These are phyloP conservation scores for Mycena rosella DNA, from an alignment of 768 basidiomycete genomes.

Conservation along the genomic window DNA sequence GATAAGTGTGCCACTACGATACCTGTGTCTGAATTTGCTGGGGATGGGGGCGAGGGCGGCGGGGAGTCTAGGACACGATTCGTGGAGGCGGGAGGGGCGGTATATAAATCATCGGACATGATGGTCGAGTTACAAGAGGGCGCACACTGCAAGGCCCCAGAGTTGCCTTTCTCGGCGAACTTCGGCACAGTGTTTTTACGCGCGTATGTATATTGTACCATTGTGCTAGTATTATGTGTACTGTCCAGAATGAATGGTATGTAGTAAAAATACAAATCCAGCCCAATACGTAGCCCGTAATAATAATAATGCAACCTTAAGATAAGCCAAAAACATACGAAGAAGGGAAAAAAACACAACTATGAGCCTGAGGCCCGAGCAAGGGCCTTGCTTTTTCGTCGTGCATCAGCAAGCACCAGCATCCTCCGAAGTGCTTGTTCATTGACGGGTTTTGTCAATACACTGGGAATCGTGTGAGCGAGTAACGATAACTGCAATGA, in stretches of 20 bases:
- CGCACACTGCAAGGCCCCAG: background rate
- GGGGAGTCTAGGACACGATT: constrained; percentile 42
- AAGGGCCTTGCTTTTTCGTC: constrained; percentile 52
- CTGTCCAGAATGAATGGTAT: background rate
- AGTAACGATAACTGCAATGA: constrained; percentile 9
- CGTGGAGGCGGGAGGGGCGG: constrained; percentile 3
- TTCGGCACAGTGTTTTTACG: too few species aligned
- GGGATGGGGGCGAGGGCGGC: constrained; percentile 60
- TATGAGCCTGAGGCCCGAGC: constrained; percentile 14
- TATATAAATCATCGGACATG: constrained; percentile 20
- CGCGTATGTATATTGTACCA: too few species aligned
- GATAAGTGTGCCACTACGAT: constrained; percentile 18
- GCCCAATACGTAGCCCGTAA: constrained; percentile 1
- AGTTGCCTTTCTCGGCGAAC: constrained; percentile 26
- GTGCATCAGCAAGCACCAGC: constrained; percentile 59
- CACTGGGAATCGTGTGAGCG: constrained; percentile 53
- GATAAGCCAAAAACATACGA: constrained; percentile 16
- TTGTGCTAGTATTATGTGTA: background rate
- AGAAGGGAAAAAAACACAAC: background rate
- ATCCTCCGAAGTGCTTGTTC: constrained; percentile 66
- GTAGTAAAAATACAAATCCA: constrained; percentile 23
- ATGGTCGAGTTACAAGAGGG: constrained; percentile 14
- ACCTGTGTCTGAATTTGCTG: constrained; percentile 61
- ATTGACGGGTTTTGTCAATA: constrained; percentile 85
- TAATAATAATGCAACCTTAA: constrained; percentile 28